Evolutionary conservation across 257 asterid species (phyloP), one percentile per base, ranked within the genome.

Genomic region (Dorcoceras hygrometricum): DNA sequence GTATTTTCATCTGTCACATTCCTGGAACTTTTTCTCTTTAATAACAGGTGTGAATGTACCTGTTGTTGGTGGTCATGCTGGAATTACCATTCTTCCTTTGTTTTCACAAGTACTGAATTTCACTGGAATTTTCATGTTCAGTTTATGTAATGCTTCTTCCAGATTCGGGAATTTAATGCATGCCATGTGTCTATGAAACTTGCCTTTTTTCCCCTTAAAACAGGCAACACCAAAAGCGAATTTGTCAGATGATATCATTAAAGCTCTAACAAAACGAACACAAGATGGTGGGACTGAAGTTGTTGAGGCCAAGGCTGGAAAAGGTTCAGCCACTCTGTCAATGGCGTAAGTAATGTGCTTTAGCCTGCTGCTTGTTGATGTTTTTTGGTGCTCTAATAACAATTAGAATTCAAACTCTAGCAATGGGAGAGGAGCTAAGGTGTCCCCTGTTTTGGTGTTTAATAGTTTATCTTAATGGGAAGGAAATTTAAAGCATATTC

Each of bases 241-340:
- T 75, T 78, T 94, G 62, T 62, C 95, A 0, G 82, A 79, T 77
- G 96, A 94, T 24, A 88, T 74, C 1, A 83, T 94, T 34, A 74
- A 50, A 70, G 96, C 96, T 63, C 91, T 90, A 62, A 87, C 99
- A 20, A 84, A 87, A 65, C 78, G 99, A 78, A 94, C 96, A 27
- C 99, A 94, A 83, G 93, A 94, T 75, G 99, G 97, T 76, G 96
- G 97, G 60, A 94, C 97, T 0, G 99, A 94, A 77, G 99, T 94
- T 50, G 99, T 94, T 36, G 93, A 84, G 78, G 99, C 99, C 11
- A 94, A 94, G 84, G 99, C 97, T 75, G 97, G 97, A 74, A 90
- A 90, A 79, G 97, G 96, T 66, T 90, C 99, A 29, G 97, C 99
- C 59, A 94, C 99, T 51, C 96, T 94, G 59, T 94, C 99, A 24